Evolutionary conservation across 2,329 filamentous ascomycete genomes (phyloP), one percentile per base, ranked within the genome.

Genomic region (Calonectria fujianensis): DNA sequence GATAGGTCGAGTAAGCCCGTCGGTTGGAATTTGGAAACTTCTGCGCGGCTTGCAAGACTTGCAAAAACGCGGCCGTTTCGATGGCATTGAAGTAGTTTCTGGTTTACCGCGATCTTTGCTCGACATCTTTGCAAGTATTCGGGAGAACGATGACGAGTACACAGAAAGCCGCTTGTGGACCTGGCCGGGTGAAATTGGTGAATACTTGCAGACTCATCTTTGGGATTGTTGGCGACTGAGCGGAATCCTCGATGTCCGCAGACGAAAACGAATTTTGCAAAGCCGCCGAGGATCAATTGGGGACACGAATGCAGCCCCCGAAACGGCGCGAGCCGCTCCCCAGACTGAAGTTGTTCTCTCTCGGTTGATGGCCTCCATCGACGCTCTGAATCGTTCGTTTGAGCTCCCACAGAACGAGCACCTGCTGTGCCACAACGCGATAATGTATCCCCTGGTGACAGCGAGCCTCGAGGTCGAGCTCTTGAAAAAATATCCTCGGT

Each of bases 171-270:
- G 71, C 18, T 50, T 80, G 1, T 80, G 79, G 79, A 31, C 70
- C 0, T 80, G 79, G 79, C 73, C 78, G 0, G 79, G 79, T 0
- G 75, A 80, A 2, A 13, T 80, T 29, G 79, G 79, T 20, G 78
- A 79, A 61, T 80, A 79, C 11, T 18, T 80, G 0, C 79, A 80
- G 11, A 68, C 69, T 10, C 78, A 80, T 29, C 72, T 74, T 1
- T 80, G 79, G 79, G 79, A 80, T 50, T 77, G 78, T 31, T 80
- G 79, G 79, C 61, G 75, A 7, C 48, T 80, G 2, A 72, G 79
- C 0, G 79, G 74, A 1, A 79, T 80, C 3, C 70, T 80, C 1
- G 78, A 80, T 18, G 51, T 80, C 1, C 75, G 79, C 2, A 75
- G 79, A 13, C 78, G 79, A 13, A 61, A n/a, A 4, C 73, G 79